phyloP scores from a whole-genome alignment of 805 yeast genomes.

The Sugiyamaella qingdaonensis region DNA sequence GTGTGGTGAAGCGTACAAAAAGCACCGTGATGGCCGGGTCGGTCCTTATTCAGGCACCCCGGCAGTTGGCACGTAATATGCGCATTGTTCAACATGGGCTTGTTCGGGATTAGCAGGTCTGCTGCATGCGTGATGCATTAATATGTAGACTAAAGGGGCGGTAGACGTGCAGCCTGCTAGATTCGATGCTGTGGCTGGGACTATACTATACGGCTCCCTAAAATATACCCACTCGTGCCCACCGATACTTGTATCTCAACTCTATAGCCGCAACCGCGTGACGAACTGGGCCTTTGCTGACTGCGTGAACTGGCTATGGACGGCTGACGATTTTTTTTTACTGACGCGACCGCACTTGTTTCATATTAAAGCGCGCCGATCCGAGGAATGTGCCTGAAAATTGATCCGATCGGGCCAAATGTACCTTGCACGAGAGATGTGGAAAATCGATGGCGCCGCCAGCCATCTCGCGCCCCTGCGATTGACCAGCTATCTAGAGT shows the following conservation, averaged over 20 bases:
- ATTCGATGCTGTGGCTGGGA: background rate
- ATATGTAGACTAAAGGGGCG: background rate
- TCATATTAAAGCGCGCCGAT: background rate
- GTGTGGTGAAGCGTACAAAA: background rate
- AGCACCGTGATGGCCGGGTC: background rate
- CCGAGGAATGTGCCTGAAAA: slow-evolving; percentile 3
- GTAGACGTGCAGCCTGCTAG: slow-evolving; percentile 2
- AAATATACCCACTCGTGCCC: too few species aligned
- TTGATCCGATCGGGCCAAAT: background rate
- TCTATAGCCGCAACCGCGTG: too few species aligned
- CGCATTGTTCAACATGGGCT: background rate
- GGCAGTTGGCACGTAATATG: background rate
- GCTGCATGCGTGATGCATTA: slow-evolving; percentile 1
- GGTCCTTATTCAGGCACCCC: background rate
- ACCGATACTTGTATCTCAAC: too few species aligned
- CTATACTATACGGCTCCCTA: too few species aligned
- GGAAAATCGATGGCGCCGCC: background rate
- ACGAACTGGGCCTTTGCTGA: too few species aligned
- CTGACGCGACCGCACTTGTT: too few species aligned
- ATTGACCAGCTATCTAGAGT: too few species aligned
- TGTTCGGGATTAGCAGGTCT: background rate
- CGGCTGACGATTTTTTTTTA: too few species aligned
- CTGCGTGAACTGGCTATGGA: too few species aligned
- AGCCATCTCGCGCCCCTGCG: too few species aligned
- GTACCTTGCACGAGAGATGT: background rate